Evolutionary conservation across 306 rosid species (phyloP).

Genomic region (Cucumis sativus): DNA sequence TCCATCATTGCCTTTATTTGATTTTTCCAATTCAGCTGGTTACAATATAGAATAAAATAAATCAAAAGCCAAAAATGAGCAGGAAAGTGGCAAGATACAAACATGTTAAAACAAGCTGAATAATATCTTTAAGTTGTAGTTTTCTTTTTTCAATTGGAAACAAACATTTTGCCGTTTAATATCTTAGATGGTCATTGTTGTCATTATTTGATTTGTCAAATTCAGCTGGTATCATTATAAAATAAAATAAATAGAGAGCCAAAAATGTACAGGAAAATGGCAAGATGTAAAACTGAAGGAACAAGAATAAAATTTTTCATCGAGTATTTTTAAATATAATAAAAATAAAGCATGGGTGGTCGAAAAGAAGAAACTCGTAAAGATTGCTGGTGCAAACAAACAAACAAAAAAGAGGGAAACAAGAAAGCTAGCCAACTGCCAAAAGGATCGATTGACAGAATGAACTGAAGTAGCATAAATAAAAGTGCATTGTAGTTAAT

Average conservation of each 20-base stretch:
- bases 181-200: constrained; percentile 24
- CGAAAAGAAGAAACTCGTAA: not conserved
- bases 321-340: not conserved
- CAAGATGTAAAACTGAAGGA: not conserved
- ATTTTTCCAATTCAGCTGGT: constrained; percentile 66
- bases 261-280: constrained; percentile 4
- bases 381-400: not conserved
- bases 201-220: constrained; percentile 45
- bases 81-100: constrained; percentile 1
- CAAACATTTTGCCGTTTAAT: too few relatives aligned
- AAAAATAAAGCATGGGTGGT: not conserved
- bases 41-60: constrained; percentile 16
- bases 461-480: not conserved
- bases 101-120: not conserved
- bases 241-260: constrained; percentile 16
- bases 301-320: not conserved
- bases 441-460: not conserved
- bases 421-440: not conserved
- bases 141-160: too few relatives aligned
- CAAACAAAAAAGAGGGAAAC: not conserved
- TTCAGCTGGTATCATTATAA: constrained; percentile 41
- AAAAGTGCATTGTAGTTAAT: not conserved
- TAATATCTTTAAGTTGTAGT: too few relatives aligned
- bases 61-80: constrained; percentile 5
- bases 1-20: constrained; percentile 42